Evolutionary conservation across 768 basidiomycete species (phyloP), one percentile per base, ranked within the genome.

Genomic region (Lactifluus piperatus): DNA sequence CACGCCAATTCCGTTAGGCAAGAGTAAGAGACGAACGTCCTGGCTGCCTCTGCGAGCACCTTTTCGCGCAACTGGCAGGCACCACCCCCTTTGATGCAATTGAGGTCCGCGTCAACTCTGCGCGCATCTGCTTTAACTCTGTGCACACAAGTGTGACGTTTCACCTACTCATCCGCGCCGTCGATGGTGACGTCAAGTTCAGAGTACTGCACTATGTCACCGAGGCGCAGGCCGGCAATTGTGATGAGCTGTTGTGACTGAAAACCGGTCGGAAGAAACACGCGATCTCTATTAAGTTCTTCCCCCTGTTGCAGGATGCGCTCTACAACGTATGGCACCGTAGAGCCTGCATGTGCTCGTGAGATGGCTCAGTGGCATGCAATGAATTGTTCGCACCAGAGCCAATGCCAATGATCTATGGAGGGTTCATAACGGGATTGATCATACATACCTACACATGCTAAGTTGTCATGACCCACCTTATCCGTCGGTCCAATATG

Each of bases 11-110:
- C 32, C 16, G 24, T 20, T 10, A 27, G 16, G 47, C 24, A 43
- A 51, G 32, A 54, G 44, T 51, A 37, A 59, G 8, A 45, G 10
- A 75, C 84, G 58, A 57, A 91, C 83, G 88, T 92, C 61, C 80
- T 79, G 11, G 97, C 97, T 32, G 94, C 94, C 71, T 99, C 97
- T 1, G 97, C 97, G 14, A 99, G 81, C 7, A 99, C 94, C 71
- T 99, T 99, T 74, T 99, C 97, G 29, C 94, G 82, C 34, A 98
- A 74, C 65, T 98, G 97, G 70, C 95, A 97, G 1, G 93, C 95
- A 2, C 95, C 95, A 57, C 95, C 95, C 7, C 91, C 95, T 74
- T 99, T 98, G 75, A 99, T 94, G 62, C 89, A 89, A 72, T 98
- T 94, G 52, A 99, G 76, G 41, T 82, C 72, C 43, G 78, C 71